These are phyloP conservation scores for Neonectria faginata DNA, from an alignment of 2,329 filamentous ascomycete genomes.

Conservation along the genomic window DNA sequence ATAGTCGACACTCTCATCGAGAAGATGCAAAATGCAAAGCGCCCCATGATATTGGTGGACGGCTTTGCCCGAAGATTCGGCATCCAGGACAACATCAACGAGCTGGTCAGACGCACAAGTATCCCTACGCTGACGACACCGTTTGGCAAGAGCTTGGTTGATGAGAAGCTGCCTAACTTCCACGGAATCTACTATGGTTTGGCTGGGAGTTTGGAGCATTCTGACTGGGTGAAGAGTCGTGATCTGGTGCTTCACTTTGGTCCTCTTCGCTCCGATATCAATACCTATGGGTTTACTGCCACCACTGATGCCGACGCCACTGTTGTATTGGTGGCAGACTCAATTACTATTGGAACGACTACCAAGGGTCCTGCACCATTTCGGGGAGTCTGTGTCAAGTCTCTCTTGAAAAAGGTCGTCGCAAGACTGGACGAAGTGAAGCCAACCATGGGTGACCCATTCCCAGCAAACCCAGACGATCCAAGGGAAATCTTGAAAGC, in stretches of 20 bases:
- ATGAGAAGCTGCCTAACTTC: slow-evolving; percentile 60
- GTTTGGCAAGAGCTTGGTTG: slow-evolving; percentile 63
- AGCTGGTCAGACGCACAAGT: slow-evolving; percentile 55
- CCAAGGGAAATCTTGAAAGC: background rate
- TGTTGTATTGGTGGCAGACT: slow-evolving; percentile 6
- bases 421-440: background rate
- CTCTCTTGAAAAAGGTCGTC: slow-evolving; percentile 4
- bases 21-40: slow-evolving; percentile 57
- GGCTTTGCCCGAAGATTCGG: slow-evolving; percentile 58
- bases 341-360: background rate
- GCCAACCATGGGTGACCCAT: background rate
- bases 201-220: background rate
- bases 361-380: background rate
- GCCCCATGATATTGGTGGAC: slow-evolving; percentile 64
- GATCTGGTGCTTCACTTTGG: slow-evolving; percentile 30
- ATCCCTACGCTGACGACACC: slow-evolving; percentile 62
- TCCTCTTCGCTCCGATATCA: slow-evolving; percentile 24
- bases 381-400: slow-evolving; percentile 3
- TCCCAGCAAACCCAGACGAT: background rate
- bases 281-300: slow-evolving; percentile 27
- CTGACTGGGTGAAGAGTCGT: slow-evolving; percentile 1
- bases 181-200: slow-evolving; percentile 57
- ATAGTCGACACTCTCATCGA: slow-evolving; percentile 17
- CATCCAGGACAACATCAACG: slow-evolving; percentile 56
- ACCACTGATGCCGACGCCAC: background rate